These are phyloP conservation scores for Sporodiniella umbellata DNA, from an alignment of 371 early-diverging fungal species.

Conservation along the genomic window DNA sequence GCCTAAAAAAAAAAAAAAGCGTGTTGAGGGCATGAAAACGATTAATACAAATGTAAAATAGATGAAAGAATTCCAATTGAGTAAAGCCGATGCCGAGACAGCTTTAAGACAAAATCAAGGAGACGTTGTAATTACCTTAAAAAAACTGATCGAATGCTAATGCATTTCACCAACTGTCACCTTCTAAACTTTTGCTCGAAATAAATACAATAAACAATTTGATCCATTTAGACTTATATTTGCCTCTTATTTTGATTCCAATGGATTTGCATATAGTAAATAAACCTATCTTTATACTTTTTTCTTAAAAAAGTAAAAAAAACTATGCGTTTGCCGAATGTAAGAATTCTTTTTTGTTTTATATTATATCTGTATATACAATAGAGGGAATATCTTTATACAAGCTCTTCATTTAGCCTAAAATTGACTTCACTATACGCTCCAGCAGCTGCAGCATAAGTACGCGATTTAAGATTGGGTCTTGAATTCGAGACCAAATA, in stretches of 20 bases:
- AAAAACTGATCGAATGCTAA: constrained; percentile 30
- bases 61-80: constrained; percentile 40
- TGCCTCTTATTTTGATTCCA: no score
- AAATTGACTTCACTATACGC: constrained; percentile 36
- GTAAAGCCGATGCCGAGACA: constrained; percentile 37
- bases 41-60: background rate
- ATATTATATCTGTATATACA: background rate
- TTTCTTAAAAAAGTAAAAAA: no score
- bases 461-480: constrained; percentile 36
- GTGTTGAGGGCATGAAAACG: background rate
- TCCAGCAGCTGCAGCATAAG: constrained; percentile 42
- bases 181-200: no score
- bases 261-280: no score
- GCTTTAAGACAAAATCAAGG: constrained; percentile 36
- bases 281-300: no score
- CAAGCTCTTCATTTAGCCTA: constrained; percentile 21
- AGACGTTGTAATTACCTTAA: constrained; percentile 40
- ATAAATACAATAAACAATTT: constrained; percentile 59
- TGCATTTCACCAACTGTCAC: background rate
- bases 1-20: background rate
- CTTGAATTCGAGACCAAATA: constrained; percentile 41
- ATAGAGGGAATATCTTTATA: background rate
- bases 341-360: background rate
- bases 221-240: constrained; percentile 82
- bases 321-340: no score